Evolutionary conservation across 768 basidiomycete species (phyloP).

Genomic region (Lactarius evosmus): DNA sequence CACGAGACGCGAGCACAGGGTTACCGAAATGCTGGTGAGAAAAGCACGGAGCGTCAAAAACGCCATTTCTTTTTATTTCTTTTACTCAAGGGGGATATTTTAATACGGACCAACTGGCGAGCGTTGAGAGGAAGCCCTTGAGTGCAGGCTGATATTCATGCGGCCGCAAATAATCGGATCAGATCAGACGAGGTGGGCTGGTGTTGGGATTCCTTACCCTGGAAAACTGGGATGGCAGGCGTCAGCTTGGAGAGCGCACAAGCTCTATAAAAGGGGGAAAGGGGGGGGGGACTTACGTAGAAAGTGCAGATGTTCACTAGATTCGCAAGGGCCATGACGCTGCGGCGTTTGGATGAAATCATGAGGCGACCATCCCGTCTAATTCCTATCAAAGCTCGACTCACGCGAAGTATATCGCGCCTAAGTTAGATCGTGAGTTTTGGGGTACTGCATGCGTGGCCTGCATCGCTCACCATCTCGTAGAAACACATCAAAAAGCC

Average conservation of each 20-base stretch:
- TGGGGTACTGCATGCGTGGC: neutral
- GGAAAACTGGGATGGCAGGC: slow-evolving; percentile 24
- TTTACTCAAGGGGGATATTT: neutral
- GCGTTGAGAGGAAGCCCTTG: slow-evolving; percentile 47
- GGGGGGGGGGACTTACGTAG: slow-evolving; percentile 35
- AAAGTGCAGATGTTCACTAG: slow-evolving; percentile 46
- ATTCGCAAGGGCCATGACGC: slow-evolving; percentile 52
- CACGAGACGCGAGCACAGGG: slow-evolving; percentile 54
- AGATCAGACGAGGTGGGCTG: slow-evolving; percentile 28
- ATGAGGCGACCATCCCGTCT: neutral
- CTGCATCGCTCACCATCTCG: slow-evolving; percentile 45
- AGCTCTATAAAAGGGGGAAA: neutral
- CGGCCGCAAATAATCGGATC: slow-evolving; percentile 27
- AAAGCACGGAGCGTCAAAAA: neutral
- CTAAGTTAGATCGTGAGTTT: slow-evolving; percentile 31
- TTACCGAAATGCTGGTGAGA: slow-evolving; percentile 43
- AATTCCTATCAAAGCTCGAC: slow-evolving; percentile 23
- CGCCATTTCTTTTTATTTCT: neutral
- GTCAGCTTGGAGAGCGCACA: slow-evolving; percentile 7
- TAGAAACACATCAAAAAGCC: slow-evolving; percentile 43
- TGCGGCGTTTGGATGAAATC: slow-evolving; percentile 27
- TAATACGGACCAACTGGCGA: slow-evolving; percentile 45
- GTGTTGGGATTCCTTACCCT: slow-evolving; percentile 25
- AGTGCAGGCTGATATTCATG: slow-evolving; percentile 40
- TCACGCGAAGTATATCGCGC: slow-evolving; percentile 56